Evolutionary conservation across 2,329 filamentous ascomycete genomes (phyloP).

Genomic region (Falciphora oryzae): DNA sequence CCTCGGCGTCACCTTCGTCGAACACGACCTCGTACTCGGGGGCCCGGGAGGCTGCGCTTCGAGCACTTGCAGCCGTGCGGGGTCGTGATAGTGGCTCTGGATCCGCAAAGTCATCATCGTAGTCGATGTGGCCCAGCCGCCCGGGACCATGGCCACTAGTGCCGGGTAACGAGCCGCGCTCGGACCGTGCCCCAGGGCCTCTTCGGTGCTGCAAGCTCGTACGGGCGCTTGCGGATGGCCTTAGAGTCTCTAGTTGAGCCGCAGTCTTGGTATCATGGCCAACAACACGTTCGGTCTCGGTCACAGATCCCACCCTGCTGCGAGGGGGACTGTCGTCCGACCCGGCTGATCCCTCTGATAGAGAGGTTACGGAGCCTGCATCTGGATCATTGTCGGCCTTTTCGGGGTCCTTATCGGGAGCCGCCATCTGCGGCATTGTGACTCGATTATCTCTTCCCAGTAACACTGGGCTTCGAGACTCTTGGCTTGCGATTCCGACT

Average conservation of each 20-base stretch:
- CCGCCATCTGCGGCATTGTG: background rate
- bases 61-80: constrained; percentile 33
- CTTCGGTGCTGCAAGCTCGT: background rate
- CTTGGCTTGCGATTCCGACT: background rate
- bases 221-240: background rate
- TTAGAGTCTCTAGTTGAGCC: background rate
- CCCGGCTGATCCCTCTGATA: background rate
- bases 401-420: background rate
- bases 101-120: background rate
- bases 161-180: background rate
- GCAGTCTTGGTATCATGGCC: background rate
- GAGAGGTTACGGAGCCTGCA: background rate
- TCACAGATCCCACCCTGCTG: background rate
- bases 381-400: background rate
- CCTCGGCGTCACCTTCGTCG: constrained; percentile 48
- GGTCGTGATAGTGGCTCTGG: constrained; percentile 22
- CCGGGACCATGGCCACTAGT: background rate
- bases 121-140: background rate
- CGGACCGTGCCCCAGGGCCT: background rate
- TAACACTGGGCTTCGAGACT: no score
- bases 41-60: constrained; percentile 32
- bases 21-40: constrained; percentile 66
- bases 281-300: background rate
- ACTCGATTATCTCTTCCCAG: background rate
- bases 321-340: background rate